Percentiles rank a stretch among this genome's conserved stretches.
Evolutionary conservation across 2,329 filamentous ascomycete genomes (phyloP).

Genomic region (Xylaria sp.): DNA sequence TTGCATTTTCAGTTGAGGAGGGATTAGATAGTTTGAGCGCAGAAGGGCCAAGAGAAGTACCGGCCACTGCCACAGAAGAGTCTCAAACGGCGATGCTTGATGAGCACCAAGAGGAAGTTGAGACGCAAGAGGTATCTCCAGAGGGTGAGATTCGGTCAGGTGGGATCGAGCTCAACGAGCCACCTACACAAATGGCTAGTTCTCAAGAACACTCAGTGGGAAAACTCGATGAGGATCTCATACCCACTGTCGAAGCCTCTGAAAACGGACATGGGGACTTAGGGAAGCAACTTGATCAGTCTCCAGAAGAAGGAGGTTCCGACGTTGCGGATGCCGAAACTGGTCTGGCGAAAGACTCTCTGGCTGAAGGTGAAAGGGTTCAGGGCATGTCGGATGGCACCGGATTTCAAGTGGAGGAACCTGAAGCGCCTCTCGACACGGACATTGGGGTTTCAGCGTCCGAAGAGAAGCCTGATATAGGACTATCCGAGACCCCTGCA

Average conservation of each 20-base stretch:
- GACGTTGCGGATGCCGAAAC: background rate
- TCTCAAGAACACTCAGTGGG: background rate
- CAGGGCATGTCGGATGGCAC: background rate
- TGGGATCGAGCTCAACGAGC: constrained; percentile 1
- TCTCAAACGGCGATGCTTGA: constrained; percentile 1
- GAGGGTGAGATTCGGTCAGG: constrained; percentile 4
- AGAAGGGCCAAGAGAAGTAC: constrained; percentile 6
- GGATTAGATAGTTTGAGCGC: background rate
- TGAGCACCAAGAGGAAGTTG: constrained; percentile 1
- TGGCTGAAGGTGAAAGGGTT: background rate
- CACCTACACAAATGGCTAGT: background rate
- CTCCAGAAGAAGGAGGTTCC: background rate
- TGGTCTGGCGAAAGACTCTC: background rate
- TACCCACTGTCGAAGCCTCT: background rate
- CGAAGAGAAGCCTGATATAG: background rate
- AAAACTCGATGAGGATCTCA: background rate
- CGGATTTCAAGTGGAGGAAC: background rate
- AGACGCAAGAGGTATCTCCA: background rate
- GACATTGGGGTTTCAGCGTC: background rate
- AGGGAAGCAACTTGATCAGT: background rate
- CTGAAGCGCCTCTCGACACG: background rate
- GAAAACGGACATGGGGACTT: background rate
- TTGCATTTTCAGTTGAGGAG: constrained; percentile 15
- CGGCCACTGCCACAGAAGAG: background rate
- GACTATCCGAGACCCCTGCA: background rate